phyloP scores from a whole-genome alignment of 257 asterid species.

The Solanum lycopersicoides region DNA sequence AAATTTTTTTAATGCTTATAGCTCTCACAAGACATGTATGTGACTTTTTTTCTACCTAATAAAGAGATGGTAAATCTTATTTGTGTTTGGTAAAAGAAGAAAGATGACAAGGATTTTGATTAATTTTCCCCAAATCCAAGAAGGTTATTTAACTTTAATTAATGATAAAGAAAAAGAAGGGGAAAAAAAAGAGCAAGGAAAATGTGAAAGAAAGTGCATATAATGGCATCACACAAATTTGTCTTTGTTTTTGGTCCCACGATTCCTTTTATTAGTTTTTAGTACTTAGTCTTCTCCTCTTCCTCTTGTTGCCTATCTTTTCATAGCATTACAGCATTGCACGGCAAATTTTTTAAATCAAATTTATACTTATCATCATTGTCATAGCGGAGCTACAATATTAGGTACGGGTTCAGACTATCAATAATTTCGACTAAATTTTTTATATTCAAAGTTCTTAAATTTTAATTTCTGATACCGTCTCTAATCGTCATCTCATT shows the following conservation, averaged over 20 bases:
- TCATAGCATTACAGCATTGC: not conserved
- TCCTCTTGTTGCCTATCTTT: not conserved
- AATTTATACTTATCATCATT: not conserved
- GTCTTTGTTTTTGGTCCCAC: slow-evolving; percentile 22
- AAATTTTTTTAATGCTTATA: not conserved
- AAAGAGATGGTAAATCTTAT: not conserved
- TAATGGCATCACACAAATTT: slow-evolving; percentile 22
- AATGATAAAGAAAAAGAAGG: slow-evolving; percentile 14
- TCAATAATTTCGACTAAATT: not conserved
- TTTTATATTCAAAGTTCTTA: not conserved
- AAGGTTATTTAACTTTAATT: slow-evolving; percentile 12
- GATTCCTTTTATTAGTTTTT: not conserved
- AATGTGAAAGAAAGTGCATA: slow-evolving; percentile 18
- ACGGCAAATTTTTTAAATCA: not conserved
- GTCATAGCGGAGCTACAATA: not conserved
- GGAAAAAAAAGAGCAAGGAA: slow-evolving; percentile 2
- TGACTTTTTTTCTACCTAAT: not conserved
- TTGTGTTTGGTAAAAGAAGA: not conserved
- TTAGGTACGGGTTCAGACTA: not conserved
- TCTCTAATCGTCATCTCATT: not conserved
- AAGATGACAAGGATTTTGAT: slow-evolving; percentile 1
- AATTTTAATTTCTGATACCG: not conserved
- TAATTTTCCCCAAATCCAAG: slow-evolving; percentile 20
- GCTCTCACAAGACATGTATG: not conserved
- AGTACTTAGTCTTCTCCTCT: not conserved